Percentiles rank a stretch among this genome's conserved stretches.
phyloP scores from a whole-genome alignment of 2,329 filamentous ascomycete genomes.

The Neofusicoccum ribis region DNA sequence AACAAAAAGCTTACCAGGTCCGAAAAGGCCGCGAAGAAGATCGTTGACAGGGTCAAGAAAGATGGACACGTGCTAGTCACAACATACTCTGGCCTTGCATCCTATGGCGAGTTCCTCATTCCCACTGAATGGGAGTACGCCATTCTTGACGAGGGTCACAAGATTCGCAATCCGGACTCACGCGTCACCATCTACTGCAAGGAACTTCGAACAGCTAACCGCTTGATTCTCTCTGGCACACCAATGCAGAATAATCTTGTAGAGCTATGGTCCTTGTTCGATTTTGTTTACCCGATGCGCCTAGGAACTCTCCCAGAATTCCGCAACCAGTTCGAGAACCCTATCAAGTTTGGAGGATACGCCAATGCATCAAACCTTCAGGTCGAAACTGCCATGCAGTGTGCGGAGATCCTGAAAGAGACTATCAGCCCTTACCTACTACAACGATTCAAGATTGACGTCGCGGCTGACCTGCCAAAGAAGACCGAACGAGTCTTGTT shows the following conservation, averaged over 20 bases:
- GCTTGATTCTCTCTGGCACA: conserved; percentile 91
- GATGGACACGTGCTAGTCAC: conserved; percentile 93
- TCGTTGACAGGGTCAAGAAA: conserved; percentile 77
- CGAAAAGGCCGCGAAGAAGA: conserved; percentile 70
- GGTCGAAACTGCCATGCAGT: conserved; percentile 91
- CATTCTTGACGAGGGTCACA: conserved; percentile 94
- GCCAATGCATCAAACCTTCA: conserved; percentile 92
- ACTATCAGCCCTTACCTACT: conserved; percentile 91
- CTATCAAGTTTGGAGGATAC: conserved; percentile 90
- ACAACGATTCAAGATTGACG: conserved; percentile 89
- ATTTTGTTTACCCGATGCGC: conserved; percentile 96
- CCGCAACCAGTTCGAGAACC: conserved; percentile 86
- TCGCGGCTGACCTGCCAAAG: conserved; percentile 88
- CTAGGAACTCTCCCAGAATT: conserved; percentile 90
- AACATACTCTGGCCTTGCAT: conserved; percentile 93
- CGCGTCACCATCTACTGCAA: conserved; percentile 95
- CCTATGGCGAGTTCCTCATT: conserved; percentile 79
- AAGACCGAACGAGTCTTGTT: conserved; percentile 97
- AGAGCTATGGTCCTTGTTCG: conserved; percentile 95
- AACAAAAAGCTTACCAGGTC: conserved; percentile 50
- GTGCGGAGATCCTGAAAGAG: conserved; percentile 90
- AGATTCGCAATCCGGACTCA: conserved; percentile 95
- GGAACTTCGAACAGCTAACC: conserved; percentile 83
- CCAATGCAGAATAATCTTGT: conserved; percentile 97
- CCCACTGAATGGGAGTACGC: conserved; percentile 89